These are phyloP conservation scores for Alternaria consortialis DNA, from an alignment of 2,329 filamentous ascomycete genomes.

Conservation along the genomic window DNA sequence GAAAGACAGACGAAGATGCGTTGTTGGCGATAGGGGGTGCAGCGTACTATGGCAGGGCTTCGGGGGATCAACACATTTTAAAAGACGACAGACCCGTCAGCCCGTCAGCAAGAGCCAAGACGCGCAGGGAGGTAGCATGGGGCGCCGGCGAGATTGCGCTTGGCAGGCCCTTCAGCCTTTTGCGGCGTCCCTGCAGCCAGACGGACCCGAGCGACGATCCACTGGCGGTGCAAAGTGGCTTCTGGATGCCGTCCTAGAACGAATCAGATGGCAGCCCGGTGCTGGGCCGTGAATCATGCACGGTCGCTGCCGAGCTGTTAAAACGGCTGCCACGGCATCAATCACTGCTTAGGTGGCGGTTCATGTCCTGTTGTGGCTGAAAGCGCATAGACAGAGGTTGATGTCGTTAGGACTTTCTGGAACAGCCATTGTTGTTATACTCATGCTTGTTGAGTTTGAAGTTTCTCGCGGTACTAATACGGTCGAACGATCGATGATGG, in stretches of 20 bases:
- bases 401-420: background rate
- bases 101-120: conserved; percentile 33
- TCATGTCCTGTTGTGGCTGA: background rate
- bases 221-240: conserved; percentile 19
- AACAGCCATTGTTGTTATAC: background rate
- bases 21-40: conserved; percentile 24
- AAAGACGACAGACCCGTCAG: conserved; percentile 25
- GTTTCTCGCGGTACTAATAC: background rate
- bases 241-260: conserved; percentile 7
- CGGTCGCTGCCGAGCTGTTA: conserved; percentile 7
- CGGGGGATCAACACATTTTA: conserved; percentile 37
- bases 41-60: conserved; percentile 16
- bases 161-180: conserved; percentile 31
- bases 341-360: background rate
- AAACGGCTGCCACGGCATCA: conserved; percentile 13
- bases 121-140: conserved; percentile 27
- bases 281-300: conserved; percentile 4
- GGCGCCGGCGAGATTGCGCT: conserved; percentile 34
- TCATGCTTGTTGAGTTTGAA: background rate
- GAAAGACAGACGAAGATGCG: conserved; percentile 8
- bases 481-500: background rate
- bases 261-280: conserved; percentile 13
- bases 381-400: background rate
- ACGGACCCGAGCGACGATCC: conserved; percentile 24
- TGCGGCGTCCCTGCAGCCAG: conserved; percentile 22